Evolutionary conservation across 2,329 filamentous ascomycete species (phyloP), one percentile per base, ranked within the genome.

Genomic region (Calonectria crousiana): DNA sequence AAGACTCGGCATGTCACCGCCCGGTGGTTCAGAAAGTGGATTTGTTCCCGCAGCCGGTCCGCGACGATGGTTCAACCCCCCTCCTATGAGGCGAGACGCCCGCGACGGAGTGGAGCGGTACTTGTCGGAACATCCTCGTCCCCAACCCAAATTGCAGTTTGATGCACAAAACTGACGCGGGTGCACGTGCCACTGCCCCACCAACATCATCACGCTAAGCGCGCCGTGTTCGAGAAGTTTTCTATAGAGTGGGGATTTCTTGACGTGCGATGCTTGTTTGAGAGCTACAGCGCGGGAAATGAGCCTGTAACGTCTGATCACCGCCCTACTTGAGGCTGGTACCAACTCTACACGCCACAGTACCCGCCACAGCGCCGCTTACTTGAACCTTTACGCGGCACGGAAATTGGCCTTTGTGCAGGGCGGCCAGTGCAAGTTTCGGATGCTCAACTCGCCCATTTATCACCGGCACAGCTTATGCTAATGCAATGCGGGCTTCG

Each of bases 111-210:
- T 76, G 75, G 75, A 73, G 69, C 38, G 60, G 66, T 72, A 65
- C 68, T 67, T 53, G 47, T 34, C 66, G 58, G 28, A 60, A 72
- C 53, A 44, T 74, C 28, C 71, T 81, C 79, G 79, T 81, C 77
- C 74, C 79, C 79, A 36, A 80, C 78, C 79, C 38, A 79, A 60
- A 44, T 74, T 78, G 79, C 74, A 74, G 74, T 72, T 78, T 71
- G 53, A 75, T 80, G 77, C 78, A 78, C 78, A 81, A 81, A 80
- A 75, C 64, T 72, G 77, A 80, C 78, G 72, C 62, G 79, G 71
- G 73, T 74, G 78, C 79, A 81, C 78, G 79, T 81, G 76, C 75
- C 74, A 64, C 16, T 18, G 20, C 47, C 8, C 67, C 64, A 18
- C 36, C 67, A 65, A 18, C 34, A 49, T 26, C 4, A 53, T 47